Percentiles rank a stretch among this genome's conserved stretches.
These are phyloP conservation scores for Pseudodiploospora longispora DNA, from an alignment of 2,329 filamentous ascomycete genomes.

Conservation along the genomic window DNA sequence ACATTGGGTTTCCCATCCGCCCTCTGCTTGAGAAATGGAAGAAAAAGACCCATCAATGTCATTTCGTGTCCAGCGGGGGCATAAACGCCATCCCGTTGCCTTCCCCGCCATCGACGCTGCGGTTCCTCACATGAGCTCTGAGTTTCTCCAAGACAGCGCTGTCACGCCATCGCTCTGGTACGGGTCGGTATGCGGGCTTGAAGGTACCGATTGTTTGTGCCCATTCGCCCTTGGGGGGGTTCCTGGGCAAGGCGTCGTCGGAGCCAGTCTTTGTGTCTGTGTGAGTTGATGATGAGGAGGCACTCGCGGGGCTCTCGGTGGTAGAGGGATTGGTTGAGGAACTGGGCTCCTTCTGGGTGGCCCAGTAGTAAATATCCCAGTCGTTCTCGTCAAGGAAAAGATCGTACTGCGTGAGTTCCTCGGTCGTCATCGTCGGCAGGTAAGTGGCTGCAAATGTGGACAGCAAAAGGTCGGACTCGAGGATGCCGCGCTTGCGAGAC, in stretches of 20 bases:
- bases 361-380: constrained; percentile 99
- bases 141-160: constrained; percentile 72
- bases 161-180: constrained; percentile 76
- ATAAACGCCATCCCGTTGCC: constrained; percentile 49
- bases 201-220: constrained; percentile 93
- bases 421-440: constrained; percentile 62
- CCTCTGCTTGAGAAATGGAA: too few species aligned
- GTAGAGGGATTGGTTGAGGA: constrained; percentile 32
- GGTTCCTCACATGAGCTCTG: constrained; percentile 66
- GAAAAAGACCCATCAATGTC: not conserved
- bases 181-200: constrained; percentile 85
- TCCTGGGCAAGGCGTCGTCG: constrained; percentile 24
- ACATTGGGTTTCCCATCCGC: too few species aligned
- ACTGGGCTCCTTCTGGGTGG: constrained; percentile 65
- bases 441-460: constrained; percentile 86
- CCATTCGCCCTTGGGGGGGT: constrained; percentile 66
- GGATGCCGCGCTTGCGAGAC: constrained; percentile 88
- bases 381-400: constrained; percentile 96
- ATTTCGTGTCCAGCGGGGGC: constrained; percentile 34
- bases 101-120: constrained; percentile 36
- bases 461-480: constrained; percentile 91
- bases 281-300: constrained; percentile 9
- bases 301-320: constrained; percentile 18
- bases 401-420: constrained; percentile 79
- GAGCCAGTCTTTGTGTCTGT: constrained; percentile 7